These are phyloP conservation scores for Mycosphaerella arachidis DNA, from an alignment of 2,329 filamentous ascomycete species.

Conservation along the genomic window DNA sequence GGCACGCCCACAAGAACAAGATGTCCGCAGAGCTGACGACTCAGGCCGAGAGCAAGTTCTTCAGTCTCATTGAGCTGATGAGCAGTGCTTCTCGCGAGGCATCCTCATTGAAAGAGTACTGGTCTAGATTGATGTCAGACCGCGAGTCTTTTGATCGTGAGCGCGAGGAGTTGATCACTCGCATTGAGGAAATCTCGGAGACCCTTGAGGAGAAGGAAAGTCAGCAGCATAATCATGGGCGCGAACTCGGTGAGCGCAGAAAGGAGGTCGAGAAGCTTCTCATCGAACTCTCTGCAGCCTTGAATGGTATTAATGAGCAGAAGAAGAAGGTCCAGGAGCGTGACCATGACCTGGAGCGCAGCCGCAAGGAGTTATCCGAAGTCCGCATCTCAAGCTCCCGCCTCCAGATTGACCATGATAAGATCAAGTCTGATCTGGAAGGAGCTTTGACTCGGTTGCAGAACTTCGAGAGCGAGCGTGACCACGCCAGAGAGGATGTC, in stretches of 20 bases:
- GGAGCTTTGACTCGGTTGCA: slow-evolving; percentile 19
- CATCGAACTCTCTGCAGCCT: slow-evolving; percentile 26
- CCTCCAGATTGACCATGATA: slow-evolving; percentile 26
- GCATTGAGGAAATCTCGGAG: slow-evolving; percentile 28
- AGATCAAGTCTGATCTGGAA: slow-evolving; percentile 24
- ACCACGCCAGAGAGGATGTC: slow-evolving; percentile 24
- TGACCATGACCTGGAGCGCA: slow-evolving; percentile 27
- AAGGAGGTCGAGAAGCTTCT: slow-evolving; percentile 32
- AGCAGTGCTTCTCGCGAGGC: slow-evolving; percentile 29
- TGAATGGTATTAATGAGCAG: slow-evolving; percentile 22
- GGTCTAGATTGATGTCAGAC: slow-evolving; percentile 28
- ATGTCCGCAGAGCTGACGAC: slow-evolving; percentile 28
- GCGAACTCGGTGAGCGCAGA: slow-evolving; percentile 25
- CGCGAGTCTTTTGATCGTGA: slow-evolving; percentile 28
- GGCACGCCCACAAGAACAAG: slow-evolving; percentile 25
- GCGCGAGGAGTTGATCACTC: slow-evolving; percentile 28
- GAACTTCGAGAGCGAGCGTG: slow-evolving; percentile 25
- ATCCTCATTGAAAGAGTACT: slow-evolving; percentile 29
- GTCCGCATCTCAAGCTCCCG: slow-evolving; percentile 21
- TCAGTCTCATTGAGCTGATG: slow-evolving; percentile 31
- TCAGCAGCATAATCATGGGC: slow-evolving; percentile 23
- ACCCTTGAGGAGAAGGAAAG: slow-evolving; percentile 25
- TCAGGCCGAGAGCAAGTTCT: slow-evolving; percentile 32
- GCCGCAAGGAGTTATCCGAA: slow-evolving; percentile 24
- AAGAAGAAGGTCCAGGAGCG: slow-evolving; percentile 28